Evolutionary conservation across 2,329 filamentous ascomycete genomes (phyloP).

Genomic region (Colletotrichum sp.): DNA sequence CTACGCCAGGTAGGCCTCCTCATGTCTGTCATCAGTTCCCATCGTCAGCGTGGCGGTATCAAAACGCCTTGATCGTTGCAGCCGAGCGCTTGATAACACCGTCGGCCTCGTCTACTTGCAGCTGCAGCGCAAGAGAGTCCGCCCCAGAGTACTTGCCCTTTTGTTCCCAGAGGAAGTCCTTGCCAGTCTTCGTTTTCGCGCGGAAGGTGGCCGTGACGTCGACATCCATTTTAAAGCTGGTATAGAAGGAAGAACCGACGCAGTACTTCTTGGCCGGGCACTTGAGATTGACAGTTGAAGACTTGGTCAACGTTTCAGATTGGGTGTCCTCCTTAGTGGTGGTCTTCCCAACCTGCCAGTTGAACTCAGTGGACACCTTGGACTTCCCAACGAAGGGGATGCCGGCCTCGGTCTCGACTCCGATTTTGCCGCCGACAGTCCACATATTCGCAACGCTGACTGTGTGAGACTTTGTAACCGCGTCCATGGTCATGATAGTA

Average conservation of each 20-base stretch:
- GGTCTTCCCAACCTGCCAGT: conserved; percentile 9
- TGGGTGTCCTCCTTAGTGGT: conserved; percentile 2
- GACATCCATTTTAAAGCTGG: conserved; percentile 21
- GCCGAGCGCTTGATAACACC: neutral
- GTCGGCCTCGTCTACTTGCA: conserved; percentile 18
- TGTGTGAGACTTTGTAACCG: conserved; percentile 12
- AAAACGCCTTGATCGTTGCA: neutral
- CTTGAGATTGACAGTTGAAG: conserved; percentile 18
- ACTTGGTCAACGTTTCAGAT: conserved; percentile 8
- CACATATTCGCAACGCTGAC: conserved; percentile 5
- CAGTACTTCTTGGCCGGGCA: conserved; percentile 22
- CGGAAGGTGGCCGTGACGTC: conserved; percentile 20
- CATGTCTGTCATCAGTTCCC: neutral
- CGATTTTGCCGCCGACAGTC: conserved; percentile 4
- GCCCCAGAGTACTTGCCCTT: conserved; percentile 16
- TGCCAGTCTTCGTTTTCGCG: conserved; percentile 11
- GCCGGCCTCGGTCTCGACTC: conserved; percentile 5
- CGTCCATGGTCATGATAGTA: conserved; percentile 13
- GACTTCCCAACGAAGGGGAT: conserved; percentile 7
- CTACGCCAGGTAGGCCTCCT: neutral
- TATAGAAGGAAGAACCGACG: conserved; percentile 19
- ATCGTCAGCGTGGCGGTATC: neutral
- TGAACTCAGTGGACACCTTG: conserved; percentile 1
- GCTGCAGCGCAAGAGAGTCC: conserved; percentile 16
- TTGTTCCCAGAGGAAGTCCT: conserved; percentile 16